Base-by-base conservation (phyloP, 1,284 basidiomycete genomes). In the Marasmius fiardii region DNA sequence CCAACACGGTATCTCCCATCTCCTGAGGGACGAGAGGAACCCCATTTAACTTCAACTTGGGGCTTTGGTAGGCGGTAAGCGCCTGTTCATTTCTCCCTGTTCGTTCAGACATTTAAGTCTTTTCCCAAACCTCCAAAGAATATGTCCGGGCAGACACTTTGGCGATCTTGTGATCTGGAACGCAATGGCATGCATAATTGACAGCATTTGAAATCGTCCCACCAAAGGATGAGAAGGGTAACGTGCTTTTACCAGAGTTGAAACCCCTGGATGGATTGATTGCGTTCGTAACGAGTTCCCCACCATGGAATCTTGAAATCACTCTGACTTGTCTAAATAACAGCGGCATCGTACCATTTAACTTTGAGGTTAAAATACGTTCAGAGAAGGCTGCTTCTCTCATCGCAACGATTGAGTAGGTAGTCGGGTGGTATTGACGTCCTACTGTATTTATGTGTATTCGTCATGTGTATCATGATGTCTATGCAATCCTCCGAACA, bases 341-440 rank as follows among this genome's bases (percentile, higher is more conserved):
- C n/a, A 63, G 61, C 31, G 60, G 61, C 53, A 58, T 58, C 14
- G 28, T 49, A 10, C 62, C 57, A 6, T 63, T 51, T 34, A 47
- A 58, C 23, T 60, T 52, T 39, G 45, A 45, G 5, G 51, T 63
- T 21, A 51, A 47, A 4, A 50, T 54, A 12, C 49, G 62, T 21
- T 54, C 35, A 24, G 56, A 58, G n/a, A 39, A 50, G 14, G 58
- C 56, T 8, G 54, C 41, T 26, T 5, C 11, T 12, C 43, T 63
- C 23, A 55, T 63, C 18, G 54, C 54, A 24, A 56, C 61, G 49
- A 58, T 60, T 35, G 54, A 39, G 18, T 56, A 60, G n/a, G 16
- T 7, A 16, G 4, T 18, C 7, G 11, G n/a, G 5, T n/a, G n/a
- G 14, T 41, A 20, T 6, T 2, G 39, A 41, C 39, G 14, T 41